A percentile compares a stretch with the other conserved stretches of the same genome.
These are phyloP conservation scores for Eutrema japonicum DNA, from an alignment of 345 rosid genomes.

Conservation along the genomic window DNA sequence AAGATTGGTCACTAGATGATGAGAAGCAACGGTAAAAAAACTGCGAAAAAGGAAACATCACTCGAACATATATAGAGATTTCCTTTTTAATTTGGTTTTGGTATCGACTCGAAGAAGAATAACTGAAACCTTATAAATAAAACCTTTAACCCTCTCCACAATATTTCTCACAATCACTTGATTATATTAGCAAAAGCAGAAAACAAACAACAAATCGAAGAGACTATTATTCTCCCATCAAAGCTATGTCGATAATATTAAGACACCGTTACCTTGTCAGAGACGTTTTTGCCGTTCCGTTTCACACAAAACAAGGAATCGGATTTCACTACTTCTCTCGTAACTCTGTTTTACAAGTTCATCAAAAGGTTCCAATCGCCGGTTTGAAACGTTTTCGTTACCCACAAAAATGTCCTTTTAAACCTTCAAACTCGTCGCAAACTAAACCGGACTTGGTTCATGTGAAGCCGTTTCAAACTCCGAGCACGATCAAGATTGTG, in stretches of 20 bases:
- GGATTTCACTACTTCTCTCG: background rate
- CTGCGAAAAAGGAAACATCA: no score
- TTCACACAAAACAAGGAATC: conserved; percentile 17
- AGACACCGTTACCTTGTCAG: background rate
- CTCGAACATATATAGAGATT: no score
- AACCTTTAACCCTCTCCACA: no score
- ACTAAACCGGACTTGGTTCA: background rate
- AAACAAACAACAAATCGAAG: background rate
- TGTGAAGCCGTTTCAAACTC: background rate
- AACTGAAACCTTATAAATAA: no score
- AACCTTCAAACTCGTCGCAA: background rate
- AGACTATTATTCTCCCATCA: background rate
- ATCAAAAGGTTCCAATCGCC: background rate
- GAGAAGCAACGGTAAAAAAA: no score
- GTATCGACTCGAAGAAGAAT: no score
- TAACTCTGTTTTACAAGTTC: conserved; percentile 13
- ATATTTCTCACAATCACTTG: no score
- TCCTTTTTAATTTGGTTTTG: no score
- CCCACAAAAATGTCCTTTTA: background rate
- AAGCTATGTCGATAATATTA: conserved; percentile 1
- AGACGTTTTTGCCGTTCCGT: conserved; percentile 14
- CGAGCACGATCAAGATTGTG: background rate
- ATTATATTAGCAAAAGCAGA: no score
- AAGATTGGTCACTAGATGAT: no score
- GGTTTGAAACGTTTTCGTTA: background rate